Evolutionary conservation across 768 basidiomycete species (phyloP), one percentile per base, ranked within the genome.

Genomic region (Lactarius quietus): DNA sequence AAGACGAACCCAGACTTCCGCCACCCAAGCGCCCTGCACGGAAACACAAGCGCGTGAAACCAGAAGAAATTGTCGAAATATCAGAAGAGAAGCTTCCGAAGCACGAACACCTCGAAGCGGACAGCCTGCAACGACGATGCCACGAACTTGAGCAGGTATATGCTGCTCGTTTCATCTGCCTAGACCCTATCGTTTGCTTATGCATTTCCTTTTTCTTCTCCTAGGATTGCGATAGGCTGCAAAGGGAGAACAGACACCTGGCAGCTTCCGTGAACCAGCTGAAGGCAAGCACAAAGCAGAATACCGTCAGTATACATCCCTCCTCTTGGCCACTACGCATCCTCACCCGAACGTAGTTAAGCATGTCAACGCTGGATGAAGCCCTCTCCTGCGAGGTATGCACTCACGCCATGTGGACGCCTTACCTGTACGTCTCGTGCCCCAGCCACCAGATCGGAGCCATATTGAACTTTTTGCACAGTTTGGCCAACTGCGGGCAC

Each of bases 401-500:
- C 72, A 80, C 82, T 0, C 64, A 74, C 48, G 80, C 80, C 63
- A 84, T 90, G 83, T 88, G 86, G 86, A 76, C 77, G 9, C 89
- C 89, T 0, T 87, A 83, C 69, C 79, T 81, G 89, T 90, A 69
- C 48, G 87, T 77, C 55, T 8, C 53, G 18, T 18, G 6, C 17
- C 10, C 29, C 39, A 54, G 26, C 51, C 3, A 10, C 26, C n/a
- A 10, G 29, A 56, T 23, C 38, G 26, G n/a, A 61, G 52, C 55
- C 59, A 61, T 51, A 26, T 51, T 61, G 38, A 55, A 54, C 62
- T 20, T n/a, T 17, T n/a, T 17, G 38, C 62, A 39, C 69, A 90
- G 89, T 6, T 78, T 91, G 26, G 74, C 82, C 29, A 68, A 70
- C 7, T 92, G 89, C 61, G 89, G 89, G 3, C 89, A 92, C 73